Evolutionary conservation across 208 protist genomes (phyloP).

Genomic region (Trypanosomatidae sp.): DNA sequence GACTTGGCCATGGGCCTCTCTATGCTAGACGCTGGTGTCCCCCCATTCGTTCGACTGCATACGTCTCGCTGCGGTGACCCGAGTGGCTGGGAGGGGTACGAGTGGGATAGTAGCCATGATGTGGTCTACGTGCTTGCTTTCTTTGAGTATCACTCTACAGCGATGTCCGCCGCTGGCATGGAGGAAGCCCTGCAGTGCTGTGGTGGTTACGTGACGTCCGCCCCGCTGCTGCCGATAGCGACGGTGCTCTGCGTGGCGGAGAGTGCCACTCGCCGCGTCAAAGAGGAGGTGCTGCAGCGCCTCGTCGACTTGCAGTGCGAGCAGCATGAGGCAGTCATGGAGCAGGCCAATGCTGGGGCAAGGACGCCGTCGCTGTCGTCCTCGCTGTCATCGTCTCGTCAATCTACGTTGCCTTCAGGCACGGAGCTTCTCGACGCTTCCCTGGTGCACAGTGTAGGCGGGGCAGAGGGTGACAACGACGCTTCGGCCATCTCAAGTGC

Average conservation of each 20-base stretch:
- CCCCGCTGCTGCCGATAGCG: conserved; percentile 79
- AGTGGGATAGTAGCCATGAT: conserved; percentile 38
- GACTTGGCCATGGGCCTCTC: conserved; percentile 76
- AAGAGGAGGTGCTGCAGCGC: conserved; percentile 75
- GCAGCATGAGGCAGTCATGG: conserved; percentile 50
- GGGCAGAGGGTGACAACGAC: conserved; percentile 1
- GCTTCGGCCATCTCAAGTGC: not conserved
- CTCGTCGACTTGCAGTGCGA: conserved; percentile 73
- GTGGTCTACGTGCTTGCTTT: conserved; percentile 72
- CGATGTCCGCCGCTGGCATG: conserved; percentile 28
- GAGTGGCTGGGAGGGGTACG: conserved; percentile 48
- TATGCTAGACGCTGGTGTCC: conserved; percentile 85
- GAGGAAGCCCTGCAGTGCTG: conserved; percentile 59
- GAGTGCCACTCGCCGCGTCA: conserved; percentile 36
- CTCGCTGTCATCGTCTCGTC: conserved; percentile 1
- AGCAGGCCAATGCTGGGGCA: conserved; percentile 2
- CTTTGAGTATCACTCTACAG: conserved; percentile 56
- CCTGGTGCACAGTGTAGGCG: not conserved
- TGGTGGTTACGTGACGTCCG: conserved; percentile 52
- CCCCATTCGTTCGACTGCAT: conserved; percentile 77
- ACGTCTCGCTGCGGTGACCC: conserved; percentile 30
- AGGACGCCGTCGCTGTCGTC: not conserved
- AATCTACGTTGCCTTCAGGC: not conserved
- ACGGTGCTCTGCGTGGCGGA: conserved; percentile 64
- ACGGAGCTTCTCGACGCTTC: conserved; percentile 21